Evolutionary conservation across 192 early-diverging fungal species (phyloP), one percentile per base, ranked within the genome.

Genomic region (Paraglomus brasilianum): DNA sequence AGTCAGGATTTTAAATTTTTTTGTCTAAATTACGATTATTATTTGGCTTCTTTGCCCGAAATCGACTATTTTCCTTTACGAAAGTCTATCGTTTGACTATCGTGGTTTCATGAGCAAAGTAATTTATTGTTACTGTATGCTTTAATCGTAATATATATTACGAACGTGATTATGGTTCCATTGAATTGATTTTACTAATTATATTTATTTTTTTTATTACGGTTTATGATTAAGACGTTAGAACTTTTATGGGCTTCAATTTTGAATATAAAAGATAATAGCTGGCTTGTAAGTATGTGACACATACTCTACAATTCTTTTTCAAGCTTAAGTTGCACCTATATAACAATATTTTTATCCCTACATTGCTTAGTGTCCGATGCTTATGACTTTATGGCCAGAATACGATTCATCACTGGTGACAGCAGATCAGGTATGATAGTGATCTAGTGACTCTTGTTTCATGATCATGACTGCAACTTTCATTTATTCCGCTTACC

Each of bases 381-480:
- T 79, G 24, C 61, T 85, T 53, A 74, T 80, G 47, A 81, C 80
- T 63, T 80, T 77, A 38, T 82, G 79, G 7, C 69, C 76, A 38
- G 72, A 78, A 43, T 86, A 83, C 72, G 79, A 80, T 58, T 60
- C 71, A 36, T 80, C 78, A 40, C 47, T 84, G 38, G 73, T 75
- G 39, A 74, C 72, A 53, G 81, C 85, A 22, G 52, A 72, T 42
- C 78, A 79, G 62, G 78, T 76, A 17, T 10, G 56, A 58, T 39
- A 46, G 5, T 51, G 41, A n/a, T 50, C n/a, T 50, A 50, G n/a
- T 50, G 19, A 3, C 19, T 21, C 3, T 30, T 22, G 14, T 60
- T 15, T 19, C 17, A 42, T 44, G 10, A 24, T 5, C 19, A 43
- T 42, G 46, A 46, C 8, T 55, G 10, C 8, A 44, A 4, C 42